Evolutionary conservation across 805 yeast species (phyloP), one percentile per base, ranked within the genome.

Genomic region (Metschnikowia gelsemii): DNA sequence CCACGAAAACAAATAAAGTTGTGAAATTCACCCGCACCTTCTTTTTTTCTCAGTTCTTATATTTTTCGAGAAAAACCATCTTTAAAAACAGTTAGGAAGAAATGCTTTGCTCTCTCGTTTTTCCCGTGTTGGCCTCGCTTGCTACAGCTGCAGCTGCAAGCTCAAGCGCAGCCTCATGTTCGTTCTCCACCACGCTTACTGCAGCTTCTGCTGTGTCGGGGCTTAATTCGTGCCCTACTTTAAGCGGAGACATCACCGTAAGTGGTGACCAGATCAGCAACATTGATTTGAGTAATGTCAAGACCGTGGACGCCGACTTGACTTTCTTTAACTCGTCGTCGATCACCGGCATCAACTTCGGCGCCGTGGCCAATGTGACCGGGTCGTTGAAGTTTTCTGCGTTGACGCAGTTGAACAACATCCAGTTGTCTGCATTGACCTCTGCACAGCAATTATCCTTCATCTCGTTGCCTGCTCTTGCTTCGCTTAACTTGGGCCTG

Each of bases 381-480:
- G 75, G 74, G 27, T 57, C 68, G 25, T 56, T 70, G 51, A 47
- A 46, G 20, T 52, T 70, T 40, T 55, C 60, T 23, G 70, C 69
- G 26, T 63, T 59, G 47, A 68, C 73, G 35, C 72, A 66, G 54
- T 61, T 69, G 52, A 62, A 57, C 49, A 52, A 54, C 44, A 56
- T 69, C 47, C 69, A 68, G 52, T 59, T 69, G 32, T 46, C 65
- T 25, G 33, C 53, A 16, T 65, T 70, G 53, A 40, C 55, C 18
- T 48, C 56, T 33, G 63, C 62, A 27, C 47, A 57, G 33, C 52
- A 58, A 40, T 62, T 70, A 50, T 52, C 59, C 28, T 64, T 70
- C 43, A 52, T 67, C 31, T 65, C 72, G 6, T 64, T 70, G 56
- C 74, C 75, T 31, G 64, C 73, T 17, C 62, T 70, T 35, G 64